Percentiles rank a stretch among this genome's conserved stretches.
Conservation (phyloP, 2,329 filamentous ascomycete species). For the Thyridium curvatum region DNA sequence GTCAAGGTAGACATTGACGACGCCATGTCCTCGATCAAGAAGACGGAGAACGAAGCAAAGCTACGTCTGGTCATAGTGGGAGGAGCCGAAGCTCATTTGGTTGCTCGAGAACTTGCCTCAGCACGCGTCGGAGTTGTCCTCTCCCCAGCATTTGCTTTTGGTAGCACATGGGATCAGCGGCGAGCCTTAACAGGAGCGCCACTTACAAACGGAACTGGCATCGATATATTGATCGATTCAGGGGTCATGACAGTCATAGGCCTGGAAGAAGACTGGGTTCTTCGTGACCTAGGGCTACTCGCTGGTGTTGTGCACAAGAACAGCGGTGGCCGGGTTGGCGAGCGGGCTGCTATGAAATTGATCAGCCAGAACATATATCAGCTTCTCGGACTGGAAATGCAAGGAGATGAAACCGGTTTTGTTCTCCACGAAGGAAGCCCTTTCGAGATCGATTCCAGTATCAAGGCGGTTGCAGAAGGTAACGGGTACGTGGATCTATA, state of each 20-base stretch:
- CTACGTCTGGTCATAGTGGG: slow-evolving; percentile 48
- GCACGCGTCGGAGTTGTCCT: slow-evolving; percentile 49
- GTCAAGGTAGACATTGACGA: slow-evolving; percentile 47
- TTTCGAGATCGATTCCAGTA: slow-evolving; percentile 49
- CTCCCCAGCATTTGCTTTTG: slow-evolving; percentile 44
- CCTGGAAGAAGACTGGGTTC: slow-evolving; percentile 50
- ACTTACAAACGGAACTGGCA: slow-evolving; percentile 51
- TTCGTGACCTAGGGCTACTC: slow-evolving; percentile 47
- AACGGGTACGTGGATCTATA: too few species aligned
- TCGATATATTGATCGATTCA: slow-evolving; percentile 45
- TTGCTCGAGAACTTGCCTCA: slow-evolving; percentile 46
- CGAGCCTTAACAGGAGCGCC: slow-evolving; percentile 52
- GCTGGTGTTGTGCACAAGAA: slow-evolving; percentile 52
- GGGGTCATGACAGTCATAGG: slow-evolving; percentile 48
- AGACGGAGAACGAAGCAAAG: slow-evolving; percentile 7
- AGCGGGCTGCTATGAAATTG: slow-evolving; percentile 44
- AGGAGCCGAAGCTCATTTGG: slow-evolving; percentile 50
- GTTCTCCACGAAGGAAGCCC: slow-evolving; percentile 59
- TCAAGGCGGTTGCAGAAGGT: slow-evolving; percentile 47
- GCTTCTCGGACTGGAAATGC: slow-evolving; percentile 36
- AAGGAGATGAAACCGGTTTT: slow-evolving; percentile 29
- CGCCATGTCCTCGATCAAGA: slow-evolving; percentile 1
- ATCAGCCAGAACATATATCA: slow-evolving; percentile 46
- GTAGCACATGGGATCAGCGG: slow-evolving; percentile 47
- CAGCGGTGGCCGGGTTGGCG: slow-evolving; percentile 39